These are phyloP conservation scores for Sporothrix brasiliensis DNA, from an alignment of 2,329 filamentous ascomycete species.

Conservation along the genomic window DNA sequence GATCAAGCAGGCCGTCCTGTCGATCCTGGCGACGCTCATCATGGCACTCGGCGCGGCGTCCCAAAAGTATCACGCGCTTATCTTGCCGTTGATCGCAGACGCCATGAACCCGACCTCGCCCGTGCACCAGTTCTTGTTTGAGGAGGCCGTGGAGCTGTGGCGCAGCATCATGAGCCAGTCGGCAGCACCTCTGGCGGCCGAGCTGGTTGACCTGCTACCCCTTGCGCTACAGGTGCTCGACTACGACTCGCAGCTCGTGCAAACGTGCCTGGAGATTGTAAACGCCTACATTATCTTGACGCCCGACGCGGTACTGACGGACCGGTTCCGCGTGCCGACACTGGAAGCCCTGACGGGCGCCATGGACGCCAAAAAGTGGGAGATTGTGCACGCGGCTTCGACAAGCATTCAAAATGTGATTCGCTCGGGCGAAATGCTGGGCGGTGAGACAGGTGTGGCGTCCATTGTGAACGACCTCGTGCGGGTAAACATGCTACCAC, in stretches of 20 bases:
- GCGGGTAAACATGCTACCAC: constrained; percentile 63
- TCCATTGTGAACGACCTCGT: constrained; percentile 68
- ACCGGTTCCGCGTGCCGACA: constrained; percentile 56
- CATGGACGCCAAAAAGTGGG: constrained; percentile 58
- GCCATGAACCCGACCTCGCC: constrained; percentile 77
- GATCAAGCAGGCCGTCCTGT: constrained; percentile 90
- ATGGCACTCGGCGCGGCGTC: constrained; percentile 80
- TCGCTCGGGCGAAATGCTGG: constrained; percentile 63
- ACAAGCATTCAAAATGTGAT: constrained; percentile 68
- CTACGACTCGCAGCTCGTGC: constrained; percentile 65
- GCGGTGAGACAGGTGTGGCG: constrained; percentile 62
- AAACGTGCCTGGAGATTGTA: constrained; percentile 64
- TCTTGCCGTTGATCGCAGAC: constrained; percentile 79
- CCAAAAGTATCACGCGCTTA: constrained; percentile 73
- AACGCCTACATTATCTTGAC: constrained; percentile 73
- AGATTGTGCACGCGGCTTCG: constrained; percentile 61
- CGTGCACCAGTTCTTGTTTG: constrained; percentile 78
- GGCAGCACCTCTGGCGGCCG: constrained; percentile 61
- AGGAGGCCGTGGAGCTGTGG: constrained; percentile 93
- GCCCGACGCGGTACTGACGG: constrained; percentile 65
- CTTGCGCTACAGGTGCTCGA: constrained; percentile 67
- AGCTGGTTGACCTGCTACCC: constrained; percentile 66
- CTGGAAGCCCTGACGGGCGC: constrained; percentile 54
- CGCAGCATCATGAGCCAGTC: constrained; percentile 70
- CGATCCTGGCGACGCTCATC: constrained; percentile 82